A percentile compares a stretch with the other conserved stretches of the same genome.
Evolutionary conservation across 345 rosid genomes (phyloP).

Genomic region (Salix suchowensis): DNA sequence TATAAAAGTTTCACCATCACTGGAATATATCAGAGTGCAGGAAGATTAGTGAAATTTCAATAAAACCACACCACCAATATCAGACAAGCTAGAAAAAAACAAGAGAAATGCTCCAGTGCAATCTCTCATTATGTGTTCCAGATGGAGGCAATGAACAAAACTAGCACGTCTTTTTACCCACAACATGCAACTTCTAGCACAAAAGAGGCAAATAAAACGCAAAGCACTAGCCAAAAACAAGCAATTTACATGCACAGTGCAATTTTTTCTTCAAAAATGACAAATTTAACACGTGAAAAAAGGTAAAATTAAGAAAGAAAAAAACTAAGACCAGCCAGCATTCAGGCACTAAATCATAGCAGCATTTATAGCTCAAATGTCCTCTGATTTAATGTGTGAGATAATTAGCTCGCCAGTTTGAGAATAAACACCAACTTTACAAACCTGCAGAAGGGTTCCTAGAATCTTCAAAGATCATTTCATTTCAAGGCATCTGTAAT

Average conservation of each 20-base stretch:
- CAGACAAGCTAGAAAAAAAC: background rate
- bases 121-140: background rate
- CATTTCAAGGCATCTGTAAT: background rate
- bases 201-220: background rate
- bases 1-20: slow-evolving; percentile 94
- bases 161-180: background rate
- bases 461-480: background rate
- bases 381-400: background rate
- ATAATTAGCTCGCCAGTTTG: background rate
- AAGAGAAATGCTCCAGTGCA: background rate
- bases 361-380: background rate
- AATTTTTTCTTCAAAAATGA: background rate
- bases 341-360: background rate
- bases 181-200: background rate
- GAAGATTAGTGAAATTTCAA: slow-evolving; percentile 11
- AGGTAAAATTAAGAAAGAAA: background rate
- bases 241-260: background rate
- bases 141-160: background rate
- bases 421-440: background rate
- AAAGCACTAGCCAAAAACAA: background rate
- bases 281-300: background rate
- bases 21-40: slow-evolving; percentile 19
- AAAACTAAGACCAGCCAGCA: background rate
- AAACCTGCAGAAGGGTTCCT: background rate
- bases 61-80: background rate